These are phyloP conservation scores for Drosera capensis DNA, from an alignment of 148 eudicot genomes.

Conservation along the genomic window DNA sequence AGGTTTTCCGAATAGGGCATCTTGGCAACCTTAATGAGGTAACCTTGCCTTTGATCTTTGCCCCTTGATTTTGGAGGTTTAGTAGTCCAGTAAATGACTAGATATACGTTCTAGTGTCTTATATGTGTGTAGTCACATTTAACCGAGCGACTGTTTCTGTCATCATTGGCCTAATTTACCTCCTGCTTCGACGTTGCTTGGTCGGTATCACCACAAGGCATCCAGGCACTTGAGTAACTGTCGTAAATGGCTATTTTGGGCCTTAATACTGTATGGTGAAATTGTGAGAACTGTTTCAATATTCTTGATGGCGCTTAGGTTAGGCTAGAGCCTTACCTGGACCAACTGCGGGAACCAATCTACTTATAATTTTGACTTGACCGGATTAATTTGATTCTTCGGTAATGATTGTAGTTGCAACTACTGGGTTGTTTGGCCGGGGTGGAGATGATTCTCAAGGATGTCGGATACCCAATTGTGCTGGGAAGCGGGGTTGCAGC, in stretches of 20 bases:
- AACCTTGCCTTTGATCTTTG: not conserved
- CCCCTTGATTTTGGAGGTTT: not conserved
- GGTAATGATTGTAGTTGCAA: conserved; percentile 65
- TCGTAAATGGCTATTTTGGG: no score
- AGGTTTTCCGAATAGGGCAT: conserved; percentile 97
- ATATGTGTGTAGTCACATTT: no score
- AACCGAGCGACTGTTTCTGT: no score
- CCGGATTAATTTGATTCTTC: not conserved
- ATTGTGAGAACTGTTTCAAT: no score
- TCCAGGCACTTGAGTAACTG: no score
- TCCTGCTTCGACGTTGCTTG: no score
- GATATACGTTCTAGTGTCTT: not conserved
- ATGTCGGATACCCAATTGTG: conserved; percentile 90
- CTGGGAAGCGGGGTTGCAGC: conserved; percentile 92
- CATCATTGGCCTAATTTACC: no score
- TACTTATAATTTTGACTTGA: not conserved
- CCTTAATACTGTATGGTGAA: no score
- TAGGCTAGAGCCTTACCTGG: no score
- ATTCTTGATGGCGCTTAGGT: no score
- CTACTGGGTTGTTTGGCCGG: conserved; percentile 91
- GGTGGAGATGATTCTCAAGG: conserved; percentile 97
- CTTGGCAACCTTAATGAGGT: conserved; percentile 92
- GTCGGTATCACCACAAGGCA: no score
- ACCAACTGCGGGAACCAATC: not conserved
- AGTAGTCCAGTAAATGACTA: not conserved